These are phyloP conservation scores for Lepidium didymum DNA, from an alignment of 345 rosid genomes.

Conservation along the genomic window DNA sequence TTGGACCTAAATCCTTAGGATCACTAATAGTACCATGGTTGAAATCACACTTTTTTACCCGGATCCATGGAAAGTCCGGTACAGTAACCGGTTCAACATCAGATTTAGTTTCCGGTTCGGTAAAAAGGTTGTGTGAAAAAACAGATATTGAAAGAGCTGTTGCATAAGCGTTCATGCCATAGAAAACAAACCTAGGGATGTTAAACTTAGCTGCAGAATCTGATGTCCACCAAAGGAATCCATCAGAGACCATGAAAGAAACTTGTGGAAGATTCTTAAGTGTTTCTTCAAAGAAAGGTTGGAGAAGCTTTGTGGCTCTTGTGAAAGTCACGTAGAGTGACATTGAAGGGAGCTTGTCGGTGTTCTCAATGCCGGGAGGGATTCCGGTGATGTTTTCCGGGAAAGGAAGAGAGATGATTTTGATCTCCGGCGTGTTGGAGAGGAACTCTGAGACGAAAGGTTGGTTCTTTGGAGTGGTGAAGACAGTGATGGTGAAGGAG, in stretches of 20 bases:
- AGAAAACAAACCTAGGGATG: constrained; percentile 44
- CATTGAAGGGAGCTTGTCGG: constrained; percentile 55
- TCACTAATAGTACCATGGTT: neutral
- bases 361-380: constrained; percentile 49
- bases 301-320: constrained; percentile 46
- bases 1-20: constrained; percentile 14
- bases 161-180: constrained; percentile 38
- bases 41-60: constrained; percentile 38
- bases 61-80: constrained; percentile 54
- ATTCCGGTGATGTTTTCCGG: constrained; percentile 36
- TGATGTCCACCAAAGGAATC: constrained; percentile 68
- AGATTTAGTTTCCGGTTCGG: constrained; percentile 10
- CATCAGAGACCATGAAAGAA: constrained; percentile 53
- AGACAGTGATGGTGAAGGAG: constrained; percentile 49
- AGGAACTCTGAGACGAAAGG: constrained; percentile 40
- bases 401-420: constrained; percentile 43
- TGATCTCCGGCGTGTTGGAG: constrained; percentile 24
- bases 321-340: constrained; percentile 40
- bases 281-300: constrained; percentile 37
- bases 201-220: constrained; percentile 50
- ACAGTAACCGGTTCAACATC: constrained; percentile 41
- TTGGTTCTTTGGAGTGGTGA: constrained; percentile 55
- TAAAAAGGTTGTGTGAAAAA: neutral
- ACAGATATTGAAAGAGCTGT: neutral
- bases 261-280: constrained; percentile 33